Percentiles rank a stretch among this genome's conserved stretches.
Conservation (phyloP, 75 land plant genomes). For the Sequoia sempervirens region DNA sequence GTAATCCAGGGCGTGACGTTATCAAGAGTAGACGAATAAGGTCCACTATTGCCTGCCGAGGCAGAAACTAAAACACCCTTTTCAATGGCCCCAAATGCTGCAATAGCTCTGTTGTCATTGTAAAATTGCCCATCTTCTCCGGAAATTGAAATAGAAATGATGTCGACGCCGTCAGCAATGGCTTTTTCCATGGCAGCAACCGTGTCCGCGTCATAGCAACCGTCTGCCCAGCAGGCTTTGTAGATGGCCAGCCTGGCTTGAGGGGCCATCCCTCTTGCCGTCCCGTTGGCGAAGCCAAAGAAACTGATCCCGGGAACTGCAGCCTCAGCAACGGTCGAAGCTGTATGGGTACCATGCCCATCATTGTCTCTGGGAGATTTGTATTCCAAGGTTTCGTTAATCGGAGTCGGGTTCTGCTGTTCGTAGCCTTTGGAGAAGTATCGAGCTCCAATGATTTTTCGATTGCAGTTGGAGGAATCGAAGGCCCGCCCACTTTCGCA, state of each 20-base stretch:
- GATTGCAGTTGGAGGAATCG: constrained; percentile 36
- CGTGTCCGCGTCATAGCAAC: constrained; percentile 14
- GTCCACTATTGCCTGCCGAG: constrained; percentile 27
- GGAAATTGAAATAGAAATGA: constrained; percentile 4
- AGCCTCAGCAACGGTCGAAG: constrained; percentile 17
- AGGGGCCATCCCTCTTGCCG: constrained; percentile 25
- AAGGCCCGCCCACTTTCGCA: constrained; percentile 51
- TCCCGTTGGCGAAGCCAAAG: constrained; percentile 19
- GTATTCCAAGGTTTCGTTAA: constrained; percentile 2
- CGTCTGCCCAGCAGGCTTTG: constrained; percentile 29
- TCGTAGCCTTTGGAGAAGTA: constrained; percentile 61
- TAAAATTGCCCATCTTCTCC: neutral
- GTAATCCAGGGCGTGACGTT: constrained; percentile 20
- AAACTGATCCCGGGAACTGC: neutral
- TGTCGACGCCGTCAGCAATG: constrained; percentile 28
- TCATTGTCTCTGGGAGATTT: constrained; percentile 17
- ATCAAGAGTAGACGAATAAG: constrained; percentile 1
- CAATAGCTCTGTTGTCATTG: constrained; percentile 14
- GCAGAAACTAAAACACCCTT: constrained; percentile 13
- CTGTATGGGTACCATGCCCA: constrained; percentile 31
- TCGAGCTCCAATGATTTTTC: constrained; percentile 64
- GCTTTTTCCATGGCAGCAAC: constrained; percentile 31
- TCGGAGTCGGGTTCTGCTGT: neutral
- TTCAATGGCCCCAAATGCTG: constrained; percentile 11
- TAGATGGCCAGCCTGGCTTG: constrained; percentile 18